Conservation (phyloP, 2,329 filamentous ascomycete genomes). For the Diaporthe ampelina region DNA sequence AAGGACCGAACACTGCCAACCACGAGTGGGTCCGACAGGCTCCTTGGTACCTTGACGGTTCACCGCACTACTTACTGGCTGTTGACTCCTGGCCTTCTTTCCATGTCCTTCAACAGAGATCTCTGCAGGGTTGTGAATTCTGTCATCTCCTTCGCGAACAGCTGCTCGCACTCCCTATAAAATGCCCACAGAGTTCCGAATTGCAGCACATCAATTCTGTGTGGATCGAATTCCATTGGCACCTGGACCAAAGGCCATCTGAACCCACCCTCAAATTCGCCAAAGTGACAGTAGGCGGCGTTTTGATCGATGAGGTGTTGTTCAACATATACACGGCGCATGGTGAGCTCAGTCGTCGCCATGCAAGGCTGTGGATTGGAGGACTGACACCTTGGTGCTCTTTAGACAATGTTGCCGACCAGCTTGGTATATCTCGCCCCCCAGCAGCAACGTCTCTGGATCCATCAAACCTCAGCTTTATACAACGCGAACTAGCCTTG, state of each 20-base stretch:
- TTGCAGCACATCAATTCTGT: not conserved
- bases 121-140: not conserved
- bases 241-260: too few relatives aligned
- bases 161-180: not conserved
- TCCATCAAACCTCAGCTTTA: not conserved
- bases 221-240: not conserved
- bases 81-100: not conserved
- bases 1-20: not conserved
- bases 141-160: not conserved
- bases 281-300: too few relatives aligned
- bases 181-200: too few relatives aligned
- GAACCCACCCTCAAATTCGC: too few relatives aligned
- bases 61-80: not conserved
- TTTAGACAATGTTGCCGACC: not conserved
- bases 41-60: not conserved
- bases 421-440: not conserved
- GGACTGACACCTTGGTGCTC: too few relatives aligned
- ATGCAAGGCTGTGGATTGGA: not conserved
- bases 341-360: too few relatives aligned
- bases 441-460: not conserved
- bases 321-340: too few relatives aligned
- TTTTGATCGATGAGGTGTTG: too few relatives aligned
- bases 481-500: not conserved
- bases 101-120: not conserved
- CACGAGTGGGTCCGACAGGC: accelerated